Evolutionary conservation across 1,139 yeast species (phyloP).

Genomic region (Hansenula sp.): DNA sequence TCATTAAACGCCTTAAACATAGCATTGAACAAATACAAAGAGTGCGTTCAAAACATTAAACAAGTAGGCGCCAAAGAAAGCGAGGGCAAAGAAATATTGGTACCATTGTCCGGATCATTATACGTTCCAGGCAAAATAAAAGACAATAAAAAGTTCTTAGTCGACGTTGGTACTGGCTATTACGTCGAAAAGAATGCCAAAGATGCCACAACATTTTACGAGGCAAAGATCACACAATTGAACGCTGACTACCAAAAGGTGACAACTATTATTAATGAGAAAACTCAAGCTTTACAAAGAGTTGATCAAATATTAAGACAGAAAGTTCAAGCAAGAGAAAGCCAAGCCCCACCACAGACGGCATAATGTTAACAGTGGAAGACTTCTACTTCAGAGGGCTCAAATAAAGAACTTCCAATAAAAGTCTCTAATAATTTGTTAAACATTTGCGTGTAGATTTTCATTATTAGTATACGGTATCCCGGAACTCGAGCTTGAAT

Average conservation of each 20-base stretch:
- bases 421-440: too few relatives aligned
- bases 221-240: constrained; percentile 68
- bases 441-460: not conserved
- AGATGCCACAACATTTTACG: constrained; percentile 73
- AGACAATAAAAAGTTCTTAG: constrained; percentile 67
- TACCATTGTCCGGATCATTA: constrained; percentile 85
- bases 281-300: constrained; percentile 42
- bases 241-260: constrained; percentile 71
- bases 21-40: constrained; percentile 80
- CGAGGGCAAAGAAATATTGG: constrained; percentile 52
- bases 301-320: constrained; percentile 47
- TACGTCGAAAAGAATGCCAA: constrained; percentile 73
- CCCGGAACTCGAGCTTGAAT: not conserved
- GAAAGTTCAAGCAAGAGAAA: constrained; percentile 25
- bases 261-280: constrained; percentile 68
- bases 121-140: constrained; percentile 81
- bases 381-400: too few relatives aligned
- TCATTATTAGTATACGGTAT: too few relatives aligned
- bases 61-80: constrained; percentile 45
- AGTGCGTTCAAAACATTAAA: constrained; percentile 72
- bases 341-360: not conserved
- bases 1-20: constrained; percentile 81
- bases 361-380: too few relatives aligned
- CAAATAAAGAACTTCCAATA: too few relatives aligned
- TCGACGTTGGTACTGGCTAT: constrained; percentile 96